Percentiles rank a stretch among this genome's conserved stretches.
Evolutionary conservation across 345 rosid genomes (phyloP).

Genomic region (Eutrema heterophyllum): DNA sequence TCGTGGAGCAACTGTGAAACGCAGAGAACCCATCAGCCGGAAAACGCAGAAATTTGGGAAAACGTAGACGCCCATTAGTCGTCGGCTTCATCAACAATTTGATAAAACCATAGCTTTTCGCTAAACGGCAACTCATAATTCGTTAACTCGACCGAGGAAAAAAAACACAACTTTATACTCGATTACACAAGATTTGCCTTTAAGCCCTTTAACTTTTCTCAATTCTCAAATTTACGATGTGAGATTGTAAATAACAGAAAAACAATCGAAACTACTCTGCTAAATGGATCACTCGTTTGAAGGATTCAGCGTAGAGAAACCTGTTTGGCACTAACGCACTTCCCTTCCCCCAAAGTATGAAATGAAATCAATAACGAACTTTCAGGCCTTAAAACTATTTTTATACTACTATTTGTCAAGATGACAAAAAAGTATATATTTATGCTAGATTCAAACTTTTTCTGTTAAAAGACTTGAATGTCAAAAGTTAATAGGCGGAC

Average conservation of each 20-base stretch:
- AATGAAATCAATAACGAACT: not conserved
- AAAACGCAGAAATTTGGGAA: constrained; percentile 1
- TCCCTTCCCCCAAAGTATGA: not conserved
- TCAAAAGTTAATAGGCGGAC: not conserved
- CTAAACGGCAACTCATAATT: constrained; percentile 17
- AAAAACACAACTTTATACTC: constrained; percentile 6
- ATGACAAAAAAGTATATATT: not conserved
- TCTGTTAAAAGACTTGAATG: not conserved
- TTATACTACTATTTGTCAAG: not conserved
- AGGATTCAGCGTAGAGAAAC: not conserved
- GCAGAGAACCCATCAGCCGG: constrained; percentile 28
- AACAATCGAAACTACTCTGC: not conserved
- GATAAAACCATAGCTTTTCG: constrained; percentile 16
- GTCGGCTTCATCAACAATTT: constrained; percentile 13
- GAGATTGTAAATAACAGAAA: not conserved
- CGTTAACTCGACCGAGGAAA: not conserved
- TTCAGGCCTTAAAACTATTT: not conserved
- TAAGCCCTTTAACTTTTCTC: not conserved
- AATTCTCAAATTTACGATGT: not conserved
- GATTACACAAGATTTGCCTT: not conserved
- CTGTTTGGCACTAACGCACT: not conserved
- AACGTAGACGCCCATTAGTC: not conserved
- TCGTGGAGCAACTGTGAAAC: constrained; percentile 15
- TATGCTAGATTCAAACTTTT: not conserved
- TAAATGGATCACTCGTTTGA: not conserved